A percentile compares a stretch with the other conserved stretches of the same genome.
Evolutionary conservation across 352 stramenopile species (phyloP).

Genomic region (Pythium guiyangense): DNA sequence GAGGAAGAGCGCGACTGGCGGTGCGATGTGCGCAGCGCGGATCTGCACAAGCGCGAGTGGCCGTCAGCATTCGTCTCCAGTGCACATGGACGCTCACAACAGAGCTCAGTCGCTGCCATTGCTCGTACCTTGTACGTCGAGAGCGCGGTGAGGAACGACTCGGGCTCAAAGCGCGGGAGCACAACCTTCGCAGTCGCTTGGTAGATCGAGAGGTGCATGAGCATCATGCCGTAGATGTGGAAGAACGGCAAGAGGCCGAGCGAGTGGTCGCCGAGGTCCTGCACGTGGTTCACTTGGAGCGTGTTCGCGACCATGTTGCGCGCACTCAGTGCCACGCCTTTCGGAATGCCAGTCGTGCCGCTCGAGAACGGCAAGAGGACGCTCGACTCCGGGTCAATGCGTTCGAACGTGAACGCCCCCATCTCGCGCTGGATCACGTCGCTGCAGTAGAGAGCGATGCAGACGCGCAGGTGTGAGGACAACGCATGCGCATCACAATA

Average conservation of each 20-base stretch:
- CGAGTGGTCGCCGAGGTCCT: constrained; percentile 46
- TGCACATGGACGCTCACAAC: neutral
- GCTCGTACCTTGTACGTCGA: constrained; percentile 42
- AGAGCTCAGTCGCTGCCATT: neutral
- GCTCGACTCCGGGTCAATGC: constrained; percentile 47
- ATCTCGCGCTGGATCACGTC: constrained; percentile 33
- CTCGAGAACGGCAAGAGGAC: constrained; percentile 89
- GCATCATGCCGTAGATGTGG: constrained; percentile 92
- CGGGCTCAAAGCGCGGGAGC: constrained; percentile 87
- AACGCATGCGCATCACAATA: neutral
- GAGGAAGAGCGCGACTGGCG: constrained; percentile 19
- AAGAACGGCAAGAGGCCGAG: constrained; percentile 90
- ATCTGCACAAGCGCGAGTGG: constrained; percentile 18
- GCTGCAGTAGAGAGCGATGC: constrained; percentile 16
- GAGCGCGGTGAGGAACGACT: constrained; percentile 82
- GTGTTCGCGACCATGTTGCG: too few species aligned
- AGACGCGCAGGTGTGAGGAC: neutral
- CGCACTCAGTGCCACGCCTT: constrained; percentile 73
- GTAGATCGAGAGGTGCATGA: constrained; percentile 80
- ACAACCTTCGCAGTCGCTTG: constrained; percentile 82
- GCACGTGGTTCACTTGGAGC: constrained; percentile 74
- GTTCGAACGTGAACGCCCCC: constrained; percentile 41
- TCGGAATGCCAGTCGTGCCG: constrained; percentile 91
- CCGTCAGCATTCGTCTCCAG: neutral
- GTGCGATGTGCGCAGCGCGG: constrained; percentile 66